Conservation (phyloP, 257 asterid species). For the Linaria vulgaris region DNA sequence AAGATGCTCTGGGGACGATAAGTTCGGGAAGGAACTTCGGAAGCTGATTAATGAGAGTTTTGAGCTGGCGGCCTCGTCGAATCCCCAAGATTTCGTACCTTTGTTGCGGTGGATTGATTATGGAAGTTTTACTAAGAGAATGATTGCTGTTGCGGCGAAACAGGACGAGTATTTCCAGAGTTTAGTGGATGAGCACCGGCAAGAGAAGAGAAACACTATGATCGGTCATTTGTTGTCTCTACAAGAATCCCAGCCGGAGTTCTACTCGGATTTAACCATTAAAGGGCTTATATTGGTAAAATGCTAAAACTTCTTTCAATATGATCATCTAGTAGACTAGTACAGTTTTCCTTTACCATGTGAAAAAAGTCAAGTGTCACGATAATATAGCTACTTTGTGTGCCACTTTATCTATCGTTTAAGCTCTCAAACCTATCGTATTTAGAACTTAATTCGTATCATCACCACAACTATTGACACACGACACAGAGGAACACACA, state of each 20-base stretch:
- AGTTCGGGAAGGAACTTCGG: constrained; percentile 3
- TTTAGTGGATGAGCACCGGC: constrained; percentile 34
- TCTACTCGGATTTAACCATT: constrained; percentile 32
- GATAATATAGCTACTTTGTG: no score
- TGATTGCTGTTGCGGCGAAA: constrained; percentile 13
- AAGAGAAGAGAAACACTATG: constrained; percentile 29
- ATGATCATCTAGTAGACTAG: no score
- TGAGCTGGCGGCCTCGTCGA: constrained; percentile 14
- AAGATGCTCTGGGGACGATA: constrained; percentile 15
- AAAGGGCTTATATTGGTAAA: constrained; percentile 35
- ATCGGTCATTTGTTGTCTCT: constrained; percentile 33
- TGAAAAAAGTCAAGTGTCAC: no score
- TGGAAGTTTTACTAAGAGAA: constrained; percentile 25
- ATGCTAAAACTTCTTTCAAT: neutral
- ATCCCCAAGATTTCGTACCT: constrained; percentile 38
- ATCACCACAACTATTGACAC: no score
- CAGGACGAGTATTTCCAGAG: constrained; percentile 26
- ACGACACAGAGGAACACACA: no score
- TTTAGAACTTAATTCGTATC: no score
- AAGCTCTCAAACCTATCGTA: no score
- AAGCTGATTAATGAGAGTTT: constrained; percentile 24
- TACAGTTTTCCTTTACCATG: no score
- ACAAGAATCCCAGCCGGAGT: constrained; percentile 26
- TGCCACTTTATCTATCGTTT: no score
- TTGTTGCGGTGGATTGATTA: constrained; percentile 37